Percentiles rank a stretch among this genome's conserved stretches.
phyloP scores from a whole-genome alignment of 306 rosid genomes.

The Heteromeles arbutifolia region DNA sequence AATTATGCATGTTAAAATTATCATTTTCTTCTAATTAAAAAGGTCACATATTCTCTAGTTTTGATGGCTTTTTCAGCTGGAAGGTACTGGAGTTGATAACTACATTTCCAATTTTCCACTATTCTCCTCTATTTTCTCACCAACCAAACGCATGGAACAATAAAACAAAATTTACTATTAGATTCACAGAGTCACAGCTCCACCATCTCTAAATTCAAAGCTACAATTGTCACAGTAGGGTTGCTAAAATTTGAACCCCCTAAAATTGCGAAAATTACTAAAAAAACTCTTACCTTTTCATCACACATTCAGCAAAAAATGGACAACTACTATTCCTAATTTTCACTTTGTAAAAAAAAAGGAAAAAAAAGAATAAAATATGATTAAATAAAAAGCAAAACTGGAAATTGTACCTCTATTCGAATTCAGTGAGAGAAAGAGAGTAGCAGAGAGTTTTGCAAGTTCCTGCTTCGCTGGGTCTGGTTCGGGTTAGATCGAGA shows the following conservation, averaged over 20 bases:
- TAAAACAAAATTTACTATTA: background rate
- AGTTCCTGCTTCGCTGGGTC: constrained; percentile 1
- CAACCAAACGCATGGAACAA: background rate
- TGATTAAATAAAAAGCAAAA: background rate
- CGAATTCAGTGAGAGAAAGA: constrained; percentile 1
- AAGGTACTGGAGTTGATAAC: background rate
- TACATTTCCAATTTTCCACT: background rate
- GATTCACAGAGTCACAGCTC: background rate
- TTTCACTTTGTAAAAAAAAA: background rate
- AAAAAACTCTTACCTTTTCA: background rate
- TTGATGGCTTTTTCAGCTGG: background rate
- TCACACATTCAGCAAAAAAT: background rate
- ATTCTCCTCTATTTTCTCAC: background rate
- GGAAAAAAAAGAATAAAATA: background rate
- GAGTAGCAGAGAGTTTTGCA: constrained; percentile 6
- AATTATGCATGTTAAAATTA: too few species aligned
- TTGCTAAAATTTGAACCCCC: background rate
- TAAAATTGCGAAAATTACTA: background rate
- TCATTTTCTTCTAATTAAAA: too few species aligned
- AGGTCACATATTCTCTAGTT: too few species aligned
- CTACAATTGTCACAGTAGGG: background rate
- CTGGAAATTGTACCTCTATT: constrained; percentile 18
- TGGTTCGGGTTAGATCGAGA: constrained; percentile 17
- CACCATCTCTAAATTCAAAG: background rate
- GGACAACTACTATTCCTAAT: background rate